A percentile compares a stretch with the other conserved stretches of the same genome.
Evolutionary conservation across 768 basidiomycete species (phyloP).

Genomic region (Cystofilobasidium bisporidii): DNA sequence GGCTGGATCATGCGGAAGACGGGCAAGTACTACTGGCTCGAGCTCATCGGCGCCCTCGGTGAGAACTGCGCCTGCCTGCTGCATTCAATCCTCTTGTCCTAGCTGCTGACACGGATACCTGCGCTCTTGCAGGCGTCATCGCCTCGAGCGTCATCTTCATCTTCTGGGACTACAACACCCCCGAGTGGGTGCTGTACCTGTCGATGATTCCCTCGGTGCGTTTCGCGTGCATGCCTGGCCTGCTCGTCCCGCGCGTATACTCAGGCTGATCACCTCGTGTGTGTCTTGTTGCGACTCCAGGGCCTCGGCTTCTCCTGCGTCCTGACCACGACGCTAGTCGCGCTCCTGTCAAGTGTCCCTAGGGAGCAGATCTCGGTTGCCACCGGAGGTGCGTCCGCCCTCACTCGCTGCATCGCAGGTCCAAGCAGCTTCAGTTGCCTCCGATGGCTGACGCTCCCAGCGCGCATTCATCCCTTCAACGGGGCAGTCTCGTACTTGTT

Average conservation of each 20-base stretch:
- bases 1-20: constrained; percentile 53
- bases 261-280: too few relatives aligned
- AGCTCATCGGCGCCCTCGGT: constrained; percentile 47
- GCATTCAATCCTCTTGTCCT: neutral
- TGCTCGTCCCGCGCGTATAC: too few relatives aligned
- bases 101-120: neutral
- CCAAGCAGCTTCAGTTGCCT: too few relatives aligned
- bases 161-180: constrained; percentile 13
- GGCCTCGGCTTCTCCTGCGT: constrained; percentile 75
- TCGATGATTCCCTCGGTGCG: constrained; percentile 20
- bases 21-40: constrained; percentile 62
- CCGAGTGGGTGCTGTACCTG: constrained; percentile 24
- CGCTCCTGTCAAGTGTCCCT: constrained; percentile 52
- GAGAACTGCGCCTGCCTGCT: too few relatives aligned
- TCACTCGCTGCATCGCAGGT: too few relatives aligned
- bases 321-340: constrained; percentile 78
- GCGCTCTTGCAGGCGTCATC: neutral
- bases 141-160: constrained; percentile 6
- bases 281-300: constrained; percentile 43
- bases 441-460: too few relatives aligned
- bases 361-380: constrained; percentile 49
- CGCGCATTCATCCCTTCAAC: constrained; percentile 13
- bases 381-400: constrained; percentile 80
- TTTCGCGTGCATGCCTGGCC: too few relatives aligned
- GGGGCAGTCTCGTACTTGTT: constrained; percentile 78